These are phyloP conservation scores for Cylindricascospora bacillispora DNA, from an alignment of 1,139 yeast species.

Conservation along the genomic window DNA sequence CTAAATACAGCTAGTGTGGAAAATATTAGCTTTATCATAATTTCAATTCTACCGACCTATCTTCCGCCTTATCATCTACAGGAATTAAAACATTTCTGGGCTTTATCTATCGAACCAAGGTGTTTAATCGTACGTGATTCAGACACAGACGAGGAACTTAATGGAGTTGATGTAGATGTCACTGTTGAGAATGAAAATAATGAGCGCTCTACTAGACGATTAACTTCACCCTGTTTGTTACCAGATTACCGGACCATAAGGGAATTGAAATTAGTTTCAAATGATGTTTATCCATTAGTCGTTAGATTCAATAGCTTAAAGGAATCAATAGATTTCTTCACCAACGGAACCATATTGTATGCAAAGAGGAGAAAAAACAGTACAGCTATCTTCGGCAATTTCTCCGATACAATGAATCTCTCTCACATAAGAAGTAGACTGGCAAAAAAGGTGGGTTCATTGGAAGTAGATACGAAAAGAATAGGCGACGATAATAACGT, in stretches of 20 bases:
- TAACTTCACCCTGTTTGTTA: constrained; percentile 51
- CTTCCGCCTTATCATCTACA: constrained; percentile 74
- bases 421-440: no score
- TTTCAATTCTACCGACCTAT: constrained; percentile 64
- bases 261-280: constrained; percentile 14
- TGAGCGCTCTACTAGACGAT: constrained; percentile 25
- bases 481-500: no score
- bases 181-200: constrained; percentile 36
- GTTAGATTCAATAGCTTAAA: constrained; percentile 14
- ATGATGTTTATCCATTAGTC: constrained; percentile 20
- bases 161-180: constrained; percentile 26
- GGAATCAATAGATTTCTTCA: constrained; percentile 15
- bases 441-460: no score
- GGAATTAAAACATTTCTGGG: constrained; percentile 88
- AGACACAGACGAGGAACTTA: constrained; percentile 39
- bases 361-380: constrained; percentile 8
- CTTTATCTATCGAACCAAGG: constrained; percentile 67
- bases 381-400: no score
- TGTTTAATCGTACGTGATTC: constrained; percentile 69
- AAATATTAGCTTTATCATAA: constrained; percentile 37
- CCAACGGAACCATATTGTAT: constrained; percentile 19
- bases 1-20: constrained; percentile 36
- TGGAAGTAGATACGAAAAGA: no score
- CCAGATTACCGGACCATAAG: constrained; percentile 45
- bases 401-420: no score